These are phyloP conservation scores for Crataegus laevigata DNA, from an alignment of 306 rosid genomes.

Conservation along the genomic window DNA sequence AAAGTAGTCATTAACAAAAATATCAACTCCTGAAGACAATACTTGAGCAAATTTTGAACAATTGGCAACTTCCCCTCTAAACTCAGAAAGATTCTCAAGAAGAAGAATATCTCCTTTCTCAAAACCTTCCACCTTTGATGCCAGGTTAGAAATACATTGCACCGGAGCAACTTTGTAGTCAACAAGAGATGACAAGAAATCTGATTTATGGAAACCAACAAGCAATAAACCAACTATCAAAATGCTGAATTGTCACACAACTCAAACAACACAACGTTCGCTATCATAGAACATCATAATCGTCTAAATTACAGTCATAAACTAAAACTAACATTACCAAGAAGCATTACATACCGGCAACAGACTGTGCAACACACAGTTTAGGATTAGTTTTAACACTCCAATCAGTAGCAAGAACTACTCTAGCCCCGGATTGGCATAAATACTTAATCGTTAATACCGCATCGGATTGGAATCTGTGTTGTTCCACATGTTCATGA, in stretches of 20 bases:
- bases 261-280: neutral
- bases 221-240: neutral
- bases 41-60: slow-evolving; percentile 53
- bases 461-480: slow-evolving; percentile 29
- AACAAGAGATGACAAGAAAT: slow-evolving; percentile 47
- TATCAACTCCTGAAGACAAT: slow-evolving; percentile 63
- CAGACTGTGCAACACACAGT: slow-evolving; percentile 18
- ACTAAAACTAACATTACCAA: neutral
- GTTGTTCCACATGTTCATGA: slow-evolving; percentile 21
- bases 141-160: slow-evolving; percentile 26
- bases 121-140: slow-evolving; percentile 25
- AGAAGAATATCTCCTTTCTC: slow-evolving; percentile 55
- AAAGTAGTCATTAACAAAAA: slow-evolving; percentile 80
- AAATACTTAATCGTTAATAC: slow-evolving; percentile 56
- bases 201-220: slow-evolving; percentile 31
- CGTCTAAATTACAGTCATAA: neutral
- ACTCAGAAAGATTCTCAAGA: slow-evolving; percentile 56
- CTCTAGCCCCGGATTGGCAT: slow-evolving; percentile 48
- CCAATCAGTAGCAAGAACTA: slow-evolving; percentile 76
- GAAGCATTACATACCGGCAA: slow-evolving; percentile 51
- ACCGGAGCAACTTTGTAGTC: slow-evolving; percentile 52
- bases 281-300: neutral
- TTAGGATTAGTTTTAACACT: slow-evolving; percentile 24
- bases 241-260: neutral
- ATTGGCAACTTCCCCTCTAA: slow-evolving; percentile 76